These are phyloP conservation scores for Phylloporus rhodoxanthus DNA, from an alignment of 768 basidiomycete species.

Conservation along the genomic window DNA sequence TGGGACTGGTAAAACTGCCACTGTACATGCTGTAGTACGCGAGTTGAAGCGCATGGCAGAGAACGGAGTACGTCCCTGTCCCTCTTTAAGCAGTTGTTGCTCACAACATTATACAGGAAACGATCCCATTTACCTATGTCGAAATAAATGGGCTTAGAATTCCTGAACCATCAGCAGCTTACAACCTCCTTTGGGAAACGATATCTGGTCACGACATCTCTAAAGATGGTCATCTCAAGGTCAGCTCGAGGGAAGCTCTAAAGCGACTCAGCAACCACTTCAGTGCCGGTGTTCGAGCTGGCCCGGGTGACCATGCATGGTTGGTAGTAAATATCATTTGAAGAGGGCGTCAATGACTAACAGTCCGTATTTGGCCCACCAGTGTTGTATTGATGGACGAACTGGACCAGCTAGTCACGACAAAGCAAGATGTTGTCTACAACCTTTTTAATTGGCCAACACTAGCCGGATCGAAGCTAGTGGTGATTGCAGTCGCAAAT, in stretches of 20 bases:
- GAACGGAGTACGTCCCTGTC: slow-evolving; percentile 49
- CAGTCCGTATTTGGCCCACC: neutral
- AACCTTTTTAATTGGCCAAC: slow-evolving; percentile 99
- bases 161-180: slow-evolving; percentile 89
- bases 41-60: slow-evolving; percentile 88
- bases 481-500: slow-evolving; percentile 96
- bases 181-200: slow-evolving; percentile 87
- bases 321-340: slow-evolving; percentile 33
- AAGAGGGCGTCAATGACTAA: neutral
- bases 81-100: neutral
- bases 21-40: slow-evolving; percentile 87
- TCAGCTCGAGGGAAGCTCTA: slow-evolving; percentile 77
- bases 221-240: slow-evolving; percentile 56
- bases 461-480: slow-evolving; percentile 75
- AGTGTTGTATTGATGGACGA: slow-evolving; percentile 99
- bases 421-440: slow-evolving; percentile 97
- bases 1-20: slow-evolving; percentile 98
- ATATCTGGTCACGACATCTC: slow-evolving; percentile 74
- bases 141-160: slow-evolving; percentile 96
- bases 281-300: slow-evolving; percentile 50
- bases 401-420: slow-evolving; percentile 91
- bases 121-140: slow-evolving; percentile 90
- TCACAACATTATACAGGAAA: slow-evolving; percentile 52
- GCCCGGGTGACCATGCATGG: slow-evolving; percentile 88
- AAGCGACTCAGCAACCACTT: slow-evolving; percentile 77